phyloP scores from a whole-genome alignment of 164 flowering plant genomes.

The Tetrastigma voinierianum region DNA sequence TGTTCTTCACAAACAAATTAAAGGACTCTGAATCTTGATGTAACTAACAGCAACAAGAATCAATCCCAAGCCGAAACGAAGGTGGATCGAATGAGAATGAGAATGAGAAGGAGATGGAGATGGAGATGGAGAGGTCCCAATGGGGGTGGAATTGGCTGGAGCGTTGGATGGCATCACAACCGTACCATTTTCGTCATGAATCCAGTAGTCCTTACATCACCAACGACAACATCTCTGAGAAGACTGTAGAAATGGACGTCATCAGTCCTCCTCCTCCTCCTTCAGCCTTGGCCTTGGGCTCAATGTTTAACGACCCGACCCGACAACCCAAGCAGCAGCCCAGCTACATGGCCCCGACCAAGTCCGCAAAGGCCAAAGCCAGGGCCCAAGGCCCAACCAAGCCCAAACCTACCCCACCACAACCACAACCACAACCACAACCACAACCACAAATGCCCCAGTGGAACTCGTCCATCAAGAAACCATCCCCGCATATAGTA shows the following conservation, averaged over 20 bases:
- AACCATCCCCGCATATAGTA: constrained; percentile 19
- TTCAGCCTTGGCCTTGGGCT: constrained; percentile 18
- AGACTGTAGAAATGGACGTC: constrained; percentile 80
- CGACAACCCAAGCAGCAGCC: constrained; percentile 19
- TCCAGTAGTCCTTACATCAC: constrained; percentile 33
- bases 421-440: no score
- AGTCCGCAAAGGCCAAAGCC: constrained; percentile 84
- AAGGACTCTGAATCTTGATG: no score
- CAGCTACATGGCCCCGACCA: constrained; percentile 93
- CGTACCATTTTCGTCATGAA: constrained; percentile 36
- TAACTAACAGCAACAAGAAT: background rate
- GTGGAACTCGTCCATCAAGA: constrained; percentile 63
- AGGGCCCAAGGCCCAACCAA: constrained; percentile 32
- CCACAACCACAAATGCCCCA: constrained; percentile 25
- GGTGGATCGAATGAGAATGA: constrained; percentile 21
- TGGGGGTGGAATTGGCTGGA: constrained; percentile 98
- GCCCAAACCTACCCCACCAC: constrained; percentile 30
- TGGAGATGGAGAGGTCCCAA: constrained; percentile 47
- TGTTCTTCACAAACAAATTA: no score
- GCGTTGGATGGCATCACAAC: constrained; percentile 88
- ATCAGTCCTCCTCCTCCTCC: constrained; percentile 29
- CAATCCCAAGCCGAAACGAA: constrained; percentile 7
- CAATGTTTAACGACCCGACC: no score
- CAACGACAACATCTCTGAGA: constrained; percentile 71
- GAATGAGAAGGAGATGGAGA: constrained; percentile 25